Conservation (phyloP, 2,329 filamentous ascomycete species). For the Atkinsonella hypoxylon region DNA sequence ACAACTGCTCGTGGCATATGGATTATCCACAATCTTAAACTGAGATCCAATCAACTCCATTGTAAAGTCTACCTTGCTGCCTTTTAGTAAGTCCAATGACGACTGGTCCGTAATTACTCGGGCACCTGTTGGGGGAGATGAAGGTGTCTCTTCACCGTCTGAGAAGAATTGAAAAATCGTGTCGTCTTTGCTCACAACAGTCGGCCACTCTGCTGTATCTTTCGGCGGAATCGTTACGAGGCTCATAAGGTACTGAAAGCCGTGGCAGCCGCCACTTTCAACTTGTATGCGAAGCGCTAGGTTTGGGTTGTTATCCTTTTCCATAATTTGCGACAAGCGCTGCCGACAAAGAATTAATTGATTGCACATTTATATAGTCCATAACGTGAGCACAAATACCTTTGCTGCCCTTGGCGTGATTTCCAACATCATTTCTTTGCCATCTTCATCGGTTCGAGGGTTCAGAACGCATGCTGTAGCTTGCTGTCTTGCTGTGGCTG, state of each 20-base stretch:
- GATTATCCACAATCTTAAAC: slow-evolving; percentile 95
- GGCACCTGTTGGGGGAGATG: slow-evolving; percentile 30
- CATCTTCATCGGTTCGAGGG: slow-evolving; percentile 68
- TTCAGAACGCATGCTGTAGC: slow-evolving; percentile 49
- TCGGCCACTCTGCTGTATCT: slow-evolving; percentile 20
- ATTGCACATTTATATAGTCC: background rate
- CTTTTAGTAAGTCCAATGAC: slow-evolving; percentile 78
- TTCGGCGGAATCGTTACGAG: slow-evolving; percentile 50
- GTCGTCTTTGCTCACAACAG: slow-evolving; percentile 57
- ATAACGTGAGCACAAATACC: slow-evolving; percentile 32
- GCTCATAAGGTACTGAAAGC: slow-evolving; percentile 94
- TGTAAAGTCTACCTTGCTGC: slow-evolving; percentile 92
- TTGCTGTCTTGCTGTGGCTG: slow-evolving; percentile 21
- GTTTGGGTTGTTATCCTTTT: slow-evolving; percentile 58
- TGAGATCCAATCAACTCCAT: slow-evolving; percentile 82
- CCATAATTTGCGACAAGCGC: slow-evolving; percentile 69
- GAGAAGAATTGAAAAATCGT: slow-evolving; percentile 67
- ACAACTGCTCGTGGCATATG: slow-evolving; percentile 82
- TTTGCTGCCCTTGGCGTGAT: slow-evolving; percentile 76
- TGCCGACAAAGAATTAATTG: slow-evolving; percentile 15
- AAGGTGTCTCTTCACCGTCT: slow-evolving; percentile 27
- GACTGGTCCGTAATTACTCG: slow-evolving; percentile 83
- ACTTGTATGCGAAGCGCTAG: slow-evolving; percentile 86
- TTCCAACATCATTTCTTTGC: slow-evolving; percentile 69
- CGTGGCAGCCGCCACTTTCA: slow-evolving; percentile 89